Percentiles rank a stretch among this genome's conserved stretches.
phyloP scores from a whole-genome alignment of 805 yeast species.

The Saturnispora quitensis region DNA sequence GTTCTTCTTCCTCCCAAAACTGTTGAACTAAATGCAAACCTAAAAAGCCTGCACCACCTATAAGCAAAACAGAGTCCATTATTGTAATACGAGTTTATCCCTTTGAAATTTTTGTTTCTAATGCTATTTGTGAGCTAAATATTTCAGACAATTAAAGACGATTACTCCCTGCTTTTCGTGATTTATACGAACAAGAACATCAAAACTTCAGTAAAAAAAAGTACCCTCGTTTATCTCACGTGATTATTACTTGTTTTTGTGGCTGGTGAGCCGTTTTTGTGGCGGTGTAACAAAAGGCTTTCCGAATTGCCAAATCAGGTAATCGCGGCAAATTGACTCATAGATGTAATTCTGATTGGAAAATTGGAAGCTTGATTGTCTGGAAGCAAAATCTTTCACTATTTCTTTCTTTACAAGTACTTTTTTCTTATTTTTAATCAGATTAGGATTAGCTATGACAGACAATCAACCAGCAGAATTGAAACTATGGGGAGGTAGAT shows the following conservation, averaged over 20 bases:
- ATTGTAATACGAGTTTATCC: not conserved
- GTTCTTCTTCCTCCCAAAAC: constrained; percentile 55
- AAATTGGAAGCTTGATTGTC: not conserved
- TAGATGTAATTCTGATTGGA: not conserved
- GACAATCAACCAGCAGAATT: constrained; percentile 46
- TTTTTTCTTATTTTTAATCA: not conserved
- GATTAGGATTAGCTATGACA: constrained; percentile 20
- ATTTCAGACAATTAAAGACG: not conserved
- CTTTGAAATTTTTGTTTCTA: not conserved
- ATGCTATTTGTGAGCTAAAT: not conserved
- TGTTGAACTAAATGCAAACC: constrained; percentile 89
- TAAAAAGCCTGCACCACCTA: constrained; percentile 95
- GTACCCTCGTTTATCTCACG: not conserved
- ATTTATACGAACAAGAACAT: not conserved
- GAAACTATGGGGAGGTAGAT: constrained; percentile 97
- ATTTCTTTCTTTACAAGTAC: too few relatives aligned
- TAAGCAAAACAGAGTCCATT: constrained; percentile 56
- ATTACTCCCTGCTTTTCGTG: too few relatives aligned
- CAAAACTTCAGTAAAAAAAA: not conserved
- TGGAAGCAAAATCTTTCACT: not conserved
- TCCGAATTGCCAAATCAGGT: not conserved
- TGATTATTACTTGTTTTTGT: not conserved
- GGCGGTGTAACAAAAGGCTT: not conserved
- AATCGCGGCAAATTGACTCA: not conserved
- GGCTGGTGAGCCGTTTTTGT: not conserved